phyloP scores from a whole-genome alignment of 345 rosid species.

The Aurinia saxatilis region DNA sequence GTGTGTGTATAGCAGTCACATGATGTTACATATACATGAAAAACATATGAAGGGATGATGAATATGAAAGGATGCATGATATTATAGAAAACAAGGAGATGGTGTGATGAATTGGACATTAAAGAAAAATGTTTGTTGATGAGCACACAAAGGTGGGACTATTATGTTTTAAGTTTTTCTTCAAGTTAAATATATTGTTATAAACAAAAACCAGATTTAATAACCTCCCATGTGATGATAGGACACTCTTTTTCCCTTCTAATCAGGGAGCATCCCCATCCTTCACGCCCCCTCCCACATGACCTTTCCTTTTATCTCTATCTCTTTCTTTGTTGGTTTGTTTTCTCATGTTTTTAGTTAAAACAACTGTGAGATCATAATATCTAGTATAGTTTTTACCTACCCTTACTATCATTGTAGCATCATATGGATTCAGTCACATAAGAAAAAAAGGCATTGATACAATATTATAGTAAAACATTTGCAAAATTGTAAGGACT shows the following conservation, averaged over 20 bases:
- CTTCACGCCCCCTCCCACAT: constrained; percentile 27
- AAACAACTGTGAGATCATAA: too few relatives aligned
- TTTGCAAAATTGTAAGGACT: too few relatives aligned
- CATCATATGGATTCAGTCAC: too few relatives aligned
- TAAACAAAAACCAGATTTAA: constrained; percentile 12
- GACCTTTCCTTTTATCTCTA: background rate
- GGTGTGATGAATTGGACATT: constrained; percentile 27
- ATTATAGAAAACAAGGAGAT: constrained; percentile 23
- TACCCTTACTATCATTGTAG: too few relatives aligned
- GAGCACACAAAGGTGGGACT: constrained; percentile 29
- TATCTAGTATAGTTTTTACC: too few relatives aligned
- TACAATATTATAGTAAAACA: too few relatives aligned
- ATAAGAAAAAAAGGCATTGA: too few relatives aligned
- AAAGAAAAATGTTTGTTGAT: constrained; percentile 22
- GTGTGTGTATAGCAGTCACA: background rate
- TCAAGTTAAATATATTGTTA: constrained; percentile 4
- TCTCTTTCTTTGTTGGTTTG: background rate
- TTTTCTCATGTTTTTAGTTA: background rate
- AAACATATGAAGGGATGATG: background rate
- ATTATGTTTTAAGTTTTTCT: constrained; percentile 17
- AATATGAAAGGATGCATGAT: constrained; percentile 3
- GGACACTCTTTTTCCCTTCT: constrained; percentile 21
- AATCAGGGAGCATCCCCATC: constrained; percentile 29
- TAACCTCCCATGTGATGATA: constrained; percentile 32
- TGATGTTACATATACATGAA: background rate